A percentile compares a stretch with the other conserved stretches of the same genome.
phyloP scores from a whole-genome alignment of 2,329 filamentous ascomycete species.

The Lanzia echinophila region DNA sequence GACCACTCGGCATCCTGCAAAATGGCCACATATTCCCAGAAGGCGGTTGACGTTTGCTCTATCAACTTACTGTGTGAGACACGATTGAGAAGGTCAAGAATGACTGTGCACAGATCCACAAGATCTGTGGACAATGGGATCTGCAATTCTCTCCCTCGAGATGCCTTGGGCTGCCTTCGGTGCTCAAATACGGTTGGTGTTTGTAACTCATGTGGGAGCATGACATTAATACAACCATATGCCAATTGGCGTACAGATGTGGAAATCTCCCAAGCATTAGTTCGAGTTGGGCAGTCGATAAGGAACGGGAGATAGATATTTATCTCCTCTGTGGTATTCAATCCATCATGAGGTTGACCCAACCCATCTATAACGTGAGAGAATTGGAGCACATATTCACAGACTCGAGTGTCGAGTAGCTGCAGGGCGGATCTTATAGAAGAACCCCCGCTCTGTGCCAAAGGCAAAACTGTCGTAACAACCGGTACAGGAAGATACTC shows the following conservation, averaged over 20 bases:
- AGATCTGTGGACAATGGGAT: slow-evolving; percentile 23
- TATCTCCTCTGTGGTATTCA: neutral
- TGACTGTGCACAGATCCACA: slow-evolving; percentile 17
- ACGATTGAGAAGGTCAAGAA: slow-evolving; percentile 15
- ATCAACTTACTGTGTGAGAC: slow-evolving; percentile 13
- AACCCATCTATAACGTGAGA: slow-evolving; percentile 16
- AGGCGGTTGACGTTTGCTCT: slow-evolving; percentile 9
- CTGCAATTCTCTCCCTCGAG: slow-evolving; percentile 22
- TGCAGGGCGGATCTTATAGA: slow-evolving; percentile 7
- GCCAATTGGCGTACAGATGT: slow-evolving; percentile 44
- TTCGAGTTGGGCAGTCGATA: slow-evolving; percentile 47
- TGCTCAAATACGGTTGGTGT: slow-evolving; percentile 25
- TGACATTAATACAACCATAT: slow-evolving; percentile 45
- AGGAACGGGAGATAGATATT: slow-evolving; percentile 60
- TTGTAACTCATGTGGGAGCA: slow-evolving; percentile 22
- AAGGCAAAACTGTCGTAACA: neutral
- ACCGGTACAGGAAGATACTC: slow-evolving; percentile 19
- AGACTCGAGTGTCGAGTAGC: slow-evolving; percentile 42
- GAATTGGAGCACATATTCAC: slow-evolving; percentile 44
- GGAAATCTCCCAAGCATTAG: slow-evolving; percentile 52
- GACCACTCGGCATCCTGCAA: slow-evolving; percentile 28
- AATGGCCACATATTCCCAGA: slow-evolving; percentile 25
- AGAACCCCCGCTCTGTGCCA: neutral
- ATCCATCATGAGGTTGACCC: slow-evolving; percentile 13
- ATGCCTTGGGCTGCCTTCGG: slow-evolving; percentile 22